phyloP scores from a whole-genome alignment of 805 yeast genomes.

The Ogataea wickerhamii region DNA sequence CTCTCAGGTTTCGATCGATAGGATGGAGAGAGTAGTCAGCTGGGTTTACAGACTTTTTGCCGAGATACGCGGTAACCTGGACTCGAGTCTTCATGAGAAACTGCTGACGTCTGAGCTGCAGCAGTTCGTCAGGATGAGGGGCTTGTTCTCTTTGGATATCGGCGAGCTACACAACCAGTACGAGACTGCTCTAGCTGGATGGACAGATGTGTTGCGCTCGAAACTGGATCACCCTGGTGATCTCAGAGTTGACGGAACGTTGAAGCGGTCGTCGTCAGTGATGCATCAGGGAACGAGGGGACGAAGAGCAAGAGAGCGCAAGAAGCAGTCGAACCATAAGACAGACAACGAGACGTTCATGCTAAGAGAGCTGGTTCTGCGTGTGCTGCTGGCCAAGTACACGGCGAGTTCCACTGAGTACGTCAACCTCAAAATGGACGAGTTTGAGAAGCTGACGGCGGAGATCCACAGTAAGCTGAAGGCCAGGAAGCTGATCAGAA shows the following conservation, averaged over 20 bases:
- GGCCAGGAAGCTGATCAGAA: constrained; percentile 14
- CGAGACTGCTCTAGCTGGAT: constrained; percentile 2
- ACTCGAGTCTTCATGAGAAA: constrained; percentile 4
- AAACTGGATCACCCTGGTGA: constrained; percentile 3
- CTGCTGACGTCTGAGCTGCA: constrained; percentile 10
- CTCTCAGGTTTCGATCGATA: constrained; percentile 4
- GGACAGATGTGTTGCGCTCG: constrained; percentile 5
- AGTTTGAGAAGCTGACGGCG: constrained; percentile 8
- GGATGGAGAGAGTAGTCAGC: constrained; percentile 17
- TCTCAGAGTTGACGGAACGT: constrained; percentile 3
- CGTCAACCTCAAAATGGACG: constrained; percentile 8
- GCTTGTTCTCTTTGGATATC: constrained; percentile 6
- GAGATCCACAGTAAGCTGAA: constrained; percentile 10
- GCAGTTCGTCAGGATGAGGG: constrained; percentile 8
- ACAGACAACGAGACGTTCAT: constrained; percentile 7
- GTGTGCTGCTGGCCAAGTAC: constrained; percentile 19
- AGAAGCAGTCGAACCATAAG: constrained; percentile 7
- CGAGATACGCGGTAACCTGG: constrained; percentile 5
- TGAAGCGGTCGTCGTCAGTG: constrained; percentile 13
- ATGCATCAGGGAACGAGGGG: constrained; percentile 17
- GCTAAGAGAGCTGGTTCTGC: constrained; percentile 15
- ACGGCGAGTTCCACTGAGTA: constrained; percentile 7
- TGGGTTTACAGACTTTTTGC: constrained; percentile 20
- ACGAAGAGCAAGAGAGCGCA: constrained; percentile 8
- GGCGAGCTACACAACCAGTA: constrained; percentile 15